These are phyloP conservation scores for Nephelium lappaceum DNA, from an alignment of 345 rosid genomes.

Conservation along the genomic window DNA sequence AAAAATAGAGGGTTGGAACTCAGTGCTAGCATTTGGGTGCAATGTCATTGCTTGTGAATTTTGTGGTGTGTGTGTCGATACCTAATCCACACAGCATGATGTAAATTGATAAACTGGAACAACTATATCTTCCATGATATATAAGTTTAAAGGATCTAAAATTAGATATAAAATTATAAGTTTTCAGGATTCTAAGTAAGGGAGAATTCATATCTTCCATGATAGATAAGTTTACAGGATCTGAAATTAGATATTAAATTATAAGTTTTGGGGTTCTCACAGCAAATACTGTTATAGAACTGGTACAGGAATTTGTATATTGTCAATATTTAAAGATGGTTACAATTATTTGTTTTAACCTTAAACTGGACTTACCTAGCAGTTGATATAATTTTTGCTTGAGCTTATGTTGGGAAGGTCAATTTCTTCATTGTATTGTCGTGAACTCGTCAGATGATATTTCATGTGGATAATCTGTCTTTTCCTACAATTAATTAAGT, in stretches of 20 bases:
- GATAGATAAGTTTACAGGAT: not conserved
- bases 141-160: too few species aligned
- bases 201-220: not conserved
- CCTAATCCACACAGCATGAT: too few species aligned
- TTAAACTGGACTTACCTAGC: not conserved
- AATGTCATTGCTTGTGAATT: too few species aligned
- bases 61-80: too few species aligned
- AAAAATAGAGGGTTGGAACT: too few species aligned
- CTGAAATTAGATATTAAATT: not conserved
- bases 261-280: not conserved
- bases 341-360: not conserved
- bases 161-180: too few species aligned
- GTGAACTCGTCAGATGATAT: not conserved
- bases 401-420: not conserved
- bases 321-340: too few species aligned
- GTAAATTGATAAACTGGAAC: too few species aligned
- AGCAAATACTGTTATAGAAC: too few species aligned
- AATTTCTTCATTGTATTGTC: not conserved
- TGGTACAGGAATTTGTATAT: too few species aligned
- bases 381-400: not conserved
- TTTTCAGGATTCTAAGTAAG: not conserved
- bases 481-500: not conserved
- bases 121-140: too few species aligned
- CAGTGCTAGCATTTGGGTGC: too few species aligned
- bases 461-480: not conserved